Percentiles rank a stretch among this genome's conserved stretches.
Conservation (phyloP, 2,329 filamentous ascomycete genomes). For the Colletotrichum musicola region DNA sequence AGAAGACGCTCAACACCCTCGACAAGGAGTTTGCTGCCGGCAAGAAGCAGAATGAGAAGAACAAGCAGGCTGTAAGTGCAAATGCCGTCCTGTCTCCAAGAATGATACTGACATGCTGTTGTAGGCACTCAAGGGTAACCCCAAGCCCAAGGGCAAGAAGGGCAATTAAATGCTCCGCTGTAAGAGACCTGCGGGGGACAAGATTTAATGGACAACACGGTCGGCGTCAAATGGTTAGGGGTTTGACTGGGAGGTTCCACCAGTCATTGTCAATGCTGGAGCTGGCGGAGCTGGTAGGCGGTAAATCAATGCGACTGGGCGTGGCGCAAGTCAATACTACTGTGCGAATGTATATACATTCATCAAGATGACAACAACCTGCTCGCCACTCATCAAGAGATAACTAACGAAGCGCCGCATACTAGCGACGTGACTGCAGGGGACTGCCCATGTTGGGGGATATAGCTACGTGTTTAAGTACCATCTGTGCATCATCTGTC, state of each 20-base stretch:
- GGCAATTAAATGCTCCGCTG: background rate
- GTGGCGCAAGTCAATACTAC: background rate
- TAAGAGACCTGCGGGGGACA: background rate
- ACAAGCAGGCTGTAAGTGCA: conserved; percentile 20
- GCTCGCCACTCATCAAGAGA: too few species aligned
- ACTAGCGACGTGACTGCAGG: too few species aligned
- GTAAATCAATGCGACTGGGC: background rate
- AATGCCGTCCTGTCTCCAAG: rapidly evolving
- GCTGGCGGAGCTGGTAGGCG: too few species aligned
- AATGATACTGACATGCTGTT: background rate
- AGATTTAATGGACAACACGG: background rate
- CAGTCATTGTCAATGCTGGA: too few species aligned
- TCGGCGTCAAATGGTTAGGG: background rate
- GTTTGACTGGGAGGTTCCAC: too few species aligned
- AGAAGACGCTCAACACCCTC: conserved; percentile 8
- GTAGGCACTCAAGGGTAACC: background rate
- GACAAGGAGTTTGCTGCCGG: background rate
- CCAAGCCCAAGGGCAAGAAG: conserved; percentile 8
- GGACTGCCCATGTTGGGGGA: too few species aligned
- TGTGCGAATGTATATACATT: too few species aligned
- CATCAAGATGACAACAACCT: too few species aligned
- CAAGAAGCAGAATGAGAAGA: conserved; percentile 16
- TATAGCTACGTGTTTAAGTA: too few species aligned
- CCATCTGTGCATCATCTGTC: too few species aligned
- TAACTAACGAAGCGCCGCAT: too few species aligned